Base-by-base conservation (phyloP, 164 flowering plant genomes). In the Santalum album region DNA sequence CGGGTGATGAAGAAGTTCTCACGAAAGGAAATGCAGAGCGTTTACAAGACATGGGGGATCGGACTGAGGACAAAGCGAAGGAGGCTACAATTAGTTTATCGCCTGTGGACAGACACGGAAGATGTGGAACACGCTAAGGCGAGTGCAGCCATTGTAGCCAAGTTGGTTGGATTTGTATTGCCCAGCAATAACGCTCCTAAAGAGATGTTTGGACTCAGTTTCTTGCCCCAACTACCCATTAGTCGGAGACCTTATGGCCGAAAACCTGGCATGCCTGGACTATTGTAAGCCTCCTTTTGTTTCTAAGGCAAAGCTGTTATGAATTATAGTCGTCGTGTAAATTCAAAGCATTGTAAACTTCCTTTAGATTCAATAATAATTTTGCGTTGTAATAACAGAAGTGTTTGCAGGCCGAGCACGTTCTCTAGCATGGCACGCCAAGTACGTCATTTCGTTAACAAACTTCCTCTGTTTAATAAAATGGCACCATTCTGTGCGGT, bases 131-230 rank as follows among this genome's bases (percentile, higher is more conserved):
- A 81, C 45, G 34, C 74, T 5, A 60, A 62, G 25, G 81, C 75
- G 51, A 83, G 86, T 57, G 84, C 86, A 12, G 62, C 58, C 2
- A 59, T 81, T 21, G 77, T 83, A 1, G 79, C 86, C 20, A 78
- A 70, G 65, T 38, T 83, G 39, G 65, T 64, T 2, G 86, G 82
- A 18, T 46, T 72, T 9, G 51, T 35, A 19, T 68, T 66, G 27
- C 58, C 65, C 34, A 29, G 34, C 36, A 51, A 55, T 3, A 59
- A 65, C 19, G 67, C 69, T 7, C 79, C 74, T 0, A 77, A 80
- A 60, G 84, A 80, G 67, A 71, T 77, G 58, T 65, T 83, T 55
- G 89, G 79, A 27, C 75, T 79, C 29, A 72, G 55, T 61, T 66
- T n/a, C n/a, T 79, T 49, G 20, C 60, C 12, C 63, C 74, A 5